Conservation (phyloP, 2,329 filamentous ascomycete genomes). For the Raffaelea albimanens region DNA sequence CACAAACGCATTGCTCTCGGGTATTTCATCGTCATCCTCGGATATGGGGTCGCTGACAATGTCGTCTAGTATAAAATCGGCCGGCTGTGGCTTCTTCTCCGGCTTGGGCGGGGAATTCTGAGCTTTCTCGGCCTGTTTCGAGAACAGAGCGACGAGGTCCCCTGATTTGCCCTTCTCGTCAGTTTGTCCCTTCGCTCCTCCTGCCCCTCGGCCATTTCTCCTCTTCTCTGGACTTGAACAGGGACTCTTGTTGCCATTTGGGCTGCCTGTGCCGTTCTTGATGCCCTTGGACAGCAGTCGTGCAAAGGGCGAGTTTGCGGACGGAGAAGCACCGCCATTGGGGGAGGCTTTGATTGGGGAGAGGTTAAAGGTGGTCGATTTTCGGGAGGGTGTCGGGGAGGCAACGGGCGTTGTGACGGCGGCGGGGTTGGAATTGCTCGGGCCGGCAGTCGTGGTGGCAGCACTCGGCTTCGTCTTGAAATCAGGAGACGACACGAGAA, state of each 20-base stretch:
- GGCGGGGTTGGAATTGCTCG: constrained; percentile 14
- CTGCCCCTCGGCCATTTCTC: neutral
- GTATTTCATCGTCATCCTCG: constrained; percentile 45
- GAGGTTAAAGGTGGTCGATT: constrained; percentile 14
- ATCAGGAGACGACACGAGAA: constrained; percentile 44
- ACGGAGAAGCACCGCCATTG: constrained; percentile 4
- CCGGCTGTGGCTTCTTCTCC: constrained; percentile 10
- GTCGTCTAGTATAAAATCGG: constrained; percentile 29
- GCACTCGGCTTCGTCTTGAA: constrained; percentile 5
- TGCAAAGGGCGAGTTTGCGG: constrained; percentile 3
- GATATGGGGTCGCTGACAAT: constrained; percentile 49
- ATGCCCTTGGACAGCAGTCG: constrained; percentile 8
- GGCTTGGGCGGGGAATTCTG: constrained; percentile 21
- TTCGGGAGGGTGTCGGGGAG: constrained; percentile 32
- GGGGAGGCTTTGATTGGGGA: constrained; percentile 5
- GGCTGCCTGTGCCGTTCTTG: constrained; percentile 9
- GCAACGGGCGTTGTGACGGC: constrained; percentile 17
- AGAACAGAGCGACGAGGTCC: constrained; percentile 51
- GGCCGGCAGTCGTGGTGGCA: neutral
- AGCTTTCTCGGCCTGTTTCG: constrained; percentile 47
- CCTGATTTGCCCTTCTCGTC: constrained; percentile 43
- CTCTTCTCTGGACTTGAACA: constrained; percentile 38
- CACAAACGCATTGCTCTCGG: constrained; percentile 36
- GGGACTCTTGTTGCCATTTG: constrained; percentile 27
- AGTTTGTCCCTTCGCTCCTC: constrained; percentile 21